Base-by-base conservation (phyloP, 106 monocot species). In the Dioscorea zingiberensis region DNA sequence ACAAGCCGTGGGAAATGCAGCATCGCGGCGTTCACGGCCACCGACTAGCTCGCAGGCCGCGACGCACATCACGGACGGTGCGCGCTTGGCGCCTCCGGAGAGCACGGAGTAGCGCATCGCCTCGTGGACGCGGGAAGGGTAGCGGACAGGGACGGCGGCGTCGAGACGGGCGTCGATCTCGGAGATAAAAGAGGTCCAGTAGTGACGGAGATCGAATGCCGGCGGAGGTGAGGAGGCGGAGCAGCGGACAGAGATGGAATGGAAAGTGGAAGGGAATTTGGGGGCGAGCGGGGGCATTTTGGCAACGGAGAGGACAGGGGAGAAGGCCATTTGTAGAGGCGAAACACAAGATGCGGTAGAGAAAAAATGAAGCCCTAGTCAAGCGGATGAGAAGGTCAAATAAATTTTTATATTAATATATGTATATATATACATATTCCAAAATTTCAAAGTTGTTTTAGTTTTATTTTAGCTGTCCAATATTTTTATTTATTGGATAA, bases 81-180 rank as follows among this genome's bases (percentile, higher is more conserved):
- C 87, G 45, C 90, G 77, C 80, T 90, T 90, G 71, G 76, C 81
- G 26, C 71, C 73, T 25, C 78, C 82, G 47, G 72, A n/a, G 55
- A 94, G 87, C 51, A 87, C 77, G 60, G 84, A 69, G 80, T 90
- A 73, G 70, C 90, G 94, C 90, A 90, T 94, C 28, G 90, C 76
- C 21, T 72, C 61, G 75, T 73, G 68, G 67, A 94, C 84, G 19
- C 55, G 54, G 3, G 76, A 73, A 0, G 94, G 89, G 69, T 81
- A 80, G 48, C 68, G 73, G 22, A 81, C 21, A 63, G 83, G 74
- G 73, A 86, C 23, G 54, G 86, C 81, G 25, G 83, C 65, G 62
- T 75, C 78, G 45, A 94, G 93, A 45, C 78, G 63, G 64, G 81
- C 25, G 29, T 89, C 72, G 68, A 94, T 81, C 21, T 65, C 55